Percentiles rank a stretch among this genome's conserved stretches.
phyloP scores from a whole-genome alignment of 1,139 yeast genomes.

The Geotrichum fermentans region DNA sequence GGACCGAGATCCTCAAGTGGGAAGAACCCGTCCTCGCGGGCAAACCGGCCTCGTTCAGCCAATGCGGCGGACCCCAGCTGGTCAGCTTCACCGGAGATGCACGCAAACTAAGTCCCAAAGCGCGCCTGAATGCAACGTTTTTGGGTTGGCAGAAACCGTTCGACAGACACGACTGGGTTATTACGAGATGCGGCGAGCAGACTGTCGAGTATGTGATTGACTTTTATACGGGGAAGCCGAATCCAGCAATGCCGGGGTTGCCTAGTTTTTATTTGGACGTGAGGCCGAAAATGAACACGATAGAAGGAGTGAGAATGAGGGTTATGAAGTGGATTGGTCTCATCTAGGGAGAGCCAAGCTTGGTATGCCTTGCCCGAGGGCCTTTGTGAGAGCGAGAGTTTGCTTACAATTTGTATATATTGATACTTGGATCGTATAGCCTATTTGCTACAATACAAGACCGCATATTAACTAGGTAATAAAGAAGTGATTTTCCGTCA shows the following conservation, averaged over 20 bases:
- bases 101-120: conserved; percentile 79
- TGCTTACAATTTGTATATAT: not conserved
- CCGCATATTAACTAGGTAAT: too few relatives aligned
- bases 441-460: too few relatives aligned
- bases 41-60: conserved; percentile 40
- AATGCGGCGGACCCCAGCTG: conserved; percentile 79
- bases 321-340: conserved; percentile 55
- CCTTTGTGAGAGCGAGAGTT: too few relatives aligned
- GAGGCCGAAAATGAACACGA: conserved; percentile 76
- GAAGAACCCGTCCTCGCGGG: conserved; percentile 51
- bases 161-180: conserved; percentile 94
- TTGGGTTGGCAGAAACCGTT: conserved; percentile 73
- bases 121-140: conserved; percentile 61
- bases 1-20: conserved; percentile 84
- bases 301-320: conserved; percentile 76
- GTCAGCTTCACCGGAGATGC: conserved; percentile 89
- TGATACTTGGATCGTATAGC: too few relatives aligned
- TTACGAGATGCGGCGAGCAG: conserved; percentile 71
- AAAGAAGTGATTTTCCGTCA: too few relatives aligned
- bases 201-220: conserved; percentile 88
- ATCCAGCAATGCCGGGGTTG: conserved; percentile 42
- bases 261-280: conserved; percentile 80
- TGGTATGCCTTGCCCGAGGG: not conserved
- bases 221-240: conserved; percentile 67
- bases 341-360: conserved; percentile 21